phyloP scores from a whole-genome alignment of 2,329 filamentous ascomycete genomes.

The Xylariaceae sp. region DNA sequence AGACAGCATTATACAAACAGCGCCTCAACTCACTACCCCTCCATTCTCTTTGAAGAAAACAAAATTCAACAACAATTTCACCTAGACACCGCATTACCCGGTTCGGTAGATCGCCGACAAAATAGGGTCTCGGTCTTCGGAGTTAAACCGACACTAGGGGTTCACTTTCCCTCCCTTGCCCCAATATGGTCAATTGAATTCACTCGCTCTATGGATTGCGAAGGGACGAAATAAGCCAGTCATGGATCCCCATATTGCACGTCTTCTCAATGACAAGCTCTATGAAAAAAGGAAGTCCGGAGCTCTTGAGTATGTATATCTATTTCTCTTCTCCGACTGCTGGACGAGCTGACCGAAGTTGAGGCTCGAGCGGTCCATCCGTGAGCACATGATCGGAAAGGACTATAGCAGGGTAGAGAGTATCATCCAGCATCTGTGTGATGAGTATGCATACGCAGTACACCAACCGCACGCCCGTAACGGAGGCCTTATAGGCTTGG shows the following conservation, averaged over 20 bases:
- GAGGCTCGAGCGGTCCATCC: slow-evolving; percentile 85
- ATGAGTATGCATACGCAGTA: slow-evolving; percentile 95
- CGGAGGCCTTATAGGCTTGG: slow-evolving; percentile 90
- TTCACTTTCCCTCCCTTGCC: neutral
- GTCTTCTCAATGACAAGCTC: slow-evolving; percentile 92
- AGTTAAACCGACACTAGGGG: slow-evolving; percentile 1
- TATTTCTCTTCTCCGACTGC: neutral
- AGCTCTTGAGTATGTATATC: slow-evolving; percentile 73
- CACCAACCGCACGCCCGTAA: slow-evolving; percentile 96
- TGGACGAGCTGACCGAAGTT: slow-evolving; percentile 10
- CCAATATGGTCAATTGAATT: slow-evolving; percentile 8
- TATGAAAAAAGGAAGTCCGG: slow-evolving; percentile 98
- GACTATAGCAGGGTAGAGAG: slow-evolving; percentile 77
- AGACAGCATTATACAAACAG: neutral
- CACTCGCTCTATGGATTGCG: neutral
- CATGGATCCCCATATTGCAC: slow-evolving; percentile 88
- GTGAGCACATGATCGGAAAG: slow-evolving; percentile 69
- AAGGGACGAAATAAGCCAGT: slow-evolving; percentile 15
- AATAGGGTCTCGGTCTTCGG: slow-evolving; percentile 12
- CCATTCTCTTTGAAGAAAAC: neutral
- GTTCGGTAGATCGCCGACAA: slow-evolving; percentile 3
- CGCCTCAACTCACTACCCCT: neutral
- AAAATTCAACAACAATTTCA: neutral
- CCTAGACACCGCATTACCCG: neutral
- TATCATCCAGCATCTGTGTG: slow-evolving; percentile 92